Percentiles rank a stretch among this genome's conserved stretches.
Conservation (phyloP, 2,329 filamentous ascomycete genomes). For the Scedosporium dehoogii region DNA sequence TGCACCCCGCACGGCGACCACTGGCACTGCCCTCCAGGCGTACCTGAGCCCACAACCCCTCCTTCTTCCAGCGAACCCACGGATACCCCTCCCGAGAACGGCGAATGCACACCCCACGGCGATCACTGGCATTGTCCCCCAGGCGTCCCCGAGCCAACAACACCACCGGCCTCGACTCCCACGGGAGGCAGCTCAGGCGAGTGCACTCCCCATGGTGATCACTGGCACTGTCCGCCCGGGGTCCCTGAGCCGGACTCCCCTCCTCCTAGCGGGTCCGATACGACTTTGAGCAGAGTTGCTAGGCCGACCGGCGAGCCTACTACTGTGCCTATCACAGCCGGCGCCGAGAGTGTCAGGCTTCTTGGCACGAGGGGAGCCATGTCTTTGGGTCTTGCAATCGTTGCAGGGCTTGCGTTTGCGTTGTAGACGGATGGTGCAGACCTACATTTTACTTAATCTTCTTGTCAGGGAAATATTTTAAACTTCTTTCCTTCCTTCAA, state of each 20-base stretch:
- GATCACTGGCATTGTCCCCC: slow-evolving; percentile 12
- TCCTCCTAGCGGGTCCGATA: slow-evolving; percentile 3
- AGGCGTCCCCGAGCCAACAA: slow-evolving; percentile 8
- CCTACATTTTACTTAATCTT: background rate
- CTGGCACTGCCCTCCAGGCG: slow-evolving; percentile 13
- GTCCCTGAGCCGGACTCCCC: slow-evolving; percentile 9
- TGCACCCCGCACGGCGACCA: slow-evolving; percentile 11
- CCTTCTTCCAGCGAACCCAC: background rate
- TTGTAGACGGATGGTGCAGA: background rate
- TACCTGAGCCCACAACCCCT: slow-evolving; percentile 7
- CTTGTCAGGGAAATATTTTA: background rate
- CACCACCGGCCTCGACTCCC: slow-evolving; percentile 1
- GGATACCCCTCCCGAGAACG: background rate
- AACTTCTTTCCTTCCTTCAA: background rate
- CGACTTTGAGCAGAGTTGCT: background rate
- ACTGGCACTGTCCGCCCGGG: slow-evolving; percentile 13
- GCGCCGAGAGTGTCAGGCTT: background rate
- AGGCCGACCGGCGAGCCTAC: background rate
- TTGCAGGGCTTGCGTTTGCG: background rate
- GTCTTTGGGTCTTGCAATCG: background rate
- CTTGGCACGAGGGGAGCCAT: background rate
- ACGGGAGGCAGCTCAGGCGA: background rate
- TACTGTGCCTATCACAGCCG: background rate
- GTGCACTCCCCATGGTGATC: slow-evolving; percentile 9
- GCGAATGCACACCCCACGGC: slow-evolving; percentile 9